Percentiles rank a stretch among this genome's conserved stretches.
These are phyloP conservation scores for Skeletonema tropicum DNA, from an alignment of 108 stramenopile genomes.

Conservation along the genomic window DNA sequence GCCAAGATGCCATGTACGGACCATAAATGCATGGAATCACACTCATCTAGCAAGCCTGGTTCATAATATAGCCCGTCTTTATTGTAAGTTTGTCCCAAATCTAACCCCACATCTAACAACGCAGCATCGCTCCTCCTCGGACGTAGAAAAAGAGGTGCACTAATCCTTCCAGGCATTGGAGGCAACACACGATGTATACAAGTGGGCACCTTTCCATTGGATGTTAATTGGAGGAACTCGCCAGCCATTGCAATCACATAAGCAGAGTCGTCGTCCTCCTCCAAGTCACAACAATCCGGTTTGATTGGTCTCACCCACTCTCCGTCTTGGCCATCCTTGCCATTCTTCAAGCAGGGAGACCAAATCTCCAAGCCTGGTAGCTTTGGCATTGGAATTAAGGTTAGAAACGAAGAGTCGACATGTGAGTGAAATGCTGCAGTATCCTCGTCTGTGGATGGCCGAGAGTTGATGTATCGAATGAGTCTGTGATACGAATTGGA, in stretches of 20 bases:
- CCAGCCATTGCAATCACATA: slow-evolving; percentile 49
- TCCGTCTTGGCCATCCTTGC: slow-evolving; percentile 7
- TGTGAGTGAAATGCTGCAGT: slow-evolving; percentile 36
- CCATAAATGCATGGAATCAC: slow-evolving; percentile 27
- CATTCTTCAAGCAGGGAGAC: slow-evolving; percentile 24
- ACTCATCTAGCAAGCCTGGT: slow-evolving; percentile 26
- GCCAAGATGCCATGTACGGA: slow-evolving; percentile 4
- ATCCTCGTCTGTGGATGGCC: neutral
- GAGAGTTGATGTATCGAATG: slow-evolving; percentile 38
- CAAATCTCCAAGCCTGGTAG: slow-evolving; percentile 49
- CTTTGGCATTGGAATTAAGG: slow-evolving; percentile 49
- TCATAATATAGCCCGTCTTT: slow-evolving; percentile 29
- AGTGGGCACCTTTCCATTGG: slow-evolving; percentile 34
- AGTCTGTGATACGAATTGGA: slow-evolving; percentile 48
- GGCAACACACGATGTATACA: slow-evolving; percentile 53
- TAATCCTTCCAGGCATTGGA: slow-evolving; percentile 25
- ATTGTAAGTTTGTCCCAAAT: slow-evolving; percentile 14
- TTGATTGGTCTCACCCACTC: slow-evolving; percentile 41
- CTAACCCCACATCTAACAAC: slow-evolving; percentile 30
- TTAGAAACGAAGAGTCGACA: slow-evolving; percentile 46
- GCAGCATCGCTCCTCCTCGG: slow-evolving; percentile 34
- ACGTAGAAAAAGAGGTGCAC: slow-evolving; percentile 41
- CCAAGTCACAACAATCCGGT: neutral
- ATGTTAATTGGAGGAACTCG: slow-evolving; percentile 39
- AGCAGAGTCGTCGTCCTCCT: neutral